These are phyloP conservation scores for Primulina eburnea DNA, from an alignment of 257 asterid species.

Conservation along the genomic window DNA sequence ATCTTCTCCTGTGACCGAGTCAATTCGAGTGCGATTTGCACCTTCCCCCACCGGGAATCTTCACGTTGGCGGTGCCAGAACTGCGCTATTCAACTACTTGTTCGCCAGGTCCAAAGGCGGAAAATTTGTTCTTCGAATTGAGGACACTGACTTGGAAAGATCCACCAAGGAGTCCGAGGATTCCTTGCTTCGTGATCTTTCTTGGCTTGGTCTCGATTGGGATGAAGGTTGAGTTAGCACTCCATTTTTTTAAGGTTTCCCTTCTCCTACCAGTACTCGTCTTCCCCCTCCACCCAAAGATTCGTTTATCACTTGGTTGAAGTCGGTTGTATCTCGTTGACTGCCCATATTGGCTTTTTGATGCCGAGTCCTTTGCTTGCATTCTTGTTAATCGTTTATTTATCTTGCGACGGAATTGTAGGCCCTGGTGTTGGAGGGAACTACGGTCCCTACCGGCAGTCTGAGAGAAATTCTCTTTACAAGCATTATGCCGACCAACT, in stretches of 20 bases:
- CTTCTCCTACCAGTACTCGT: not conserved
- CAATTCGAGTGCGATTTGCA: constrained; percentile 86
- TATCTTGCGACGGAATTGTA: constrained; percentile 29
- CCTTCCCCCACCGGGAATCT: constrained; percentile 99
- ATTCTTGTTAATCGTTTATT: not conserved
- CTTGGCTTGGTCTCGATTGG: constrained; percentile 95
- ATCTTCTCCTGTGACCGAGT: constrained; percentile 32
- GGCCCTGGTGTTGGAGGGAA: constrained; percentile 88
- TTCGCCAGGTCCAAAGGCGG: constrained; percentile 92
- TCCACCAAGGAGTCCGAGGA: constrained; percentile 96
- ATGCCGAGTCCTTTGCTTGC: not conserved
- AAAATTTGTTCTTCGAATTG: constrained; percentile 80
- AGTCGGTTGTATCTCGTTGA: not conserved
- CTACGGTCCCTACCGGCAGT: constrained; percentile 90
- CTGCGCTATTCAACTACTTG: constrained; percentile 90
- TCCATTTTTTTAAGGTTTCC: not conserved
- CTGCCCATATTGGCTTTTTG: not conserved
- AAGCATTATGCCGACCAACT: constrained; percentile 76
- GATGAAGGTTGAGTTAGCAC: constrained; percentile 64
- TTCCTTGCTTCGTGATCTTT: constrained; percentile 82
- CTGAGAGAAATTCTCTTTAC: constrained; percentile 90
- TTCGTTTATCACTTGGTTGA: not conserved
- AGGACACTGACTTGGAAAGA: constrained; percentile 91
- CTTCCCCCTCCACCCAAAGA: too few species aligned
- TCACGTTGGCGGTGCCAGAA: constrained; percentile 97